Evolutionary conservation across 192 early-diverging fungal species (phyloP), one percentile per base, ranked within the genome.

Genomic region (Rhizophagus sp.): DNA sequence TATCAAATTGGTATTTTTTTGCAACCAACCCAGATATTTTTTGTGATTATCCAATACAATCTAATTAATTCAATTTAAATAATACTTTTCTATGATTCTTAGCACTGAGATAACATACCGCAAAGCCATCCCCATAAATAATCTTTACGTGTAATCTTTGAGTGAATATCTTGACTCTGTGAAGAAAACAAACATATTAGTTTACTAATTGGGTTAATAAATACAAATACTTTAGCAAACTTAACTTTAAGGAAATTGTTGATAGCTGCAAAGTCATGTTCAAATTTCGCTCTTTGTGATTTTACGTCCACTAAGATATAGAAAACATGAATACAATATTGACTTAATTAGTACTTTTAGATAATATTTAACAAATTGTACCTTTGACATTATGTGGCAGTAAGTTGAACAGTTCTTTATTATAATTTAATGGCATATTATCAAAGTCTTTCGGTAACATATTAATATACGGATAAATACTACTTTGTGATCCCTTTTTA

Each of bases 71-170:
- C 30, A 30, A 30, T 30, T 30, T 30, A 30, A 30, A 30, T 30
- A 30, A 30, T 30, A 30, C 30, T 30, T 30, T 30, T 44, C 7
- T 10, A 0, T 36, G 34, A 36, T 44, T 44, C 41, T 44, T 47
- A 47, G 7, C 10, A 19, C 41, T 25, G 44, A 22, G 12, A 7
- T 39, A 47, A 73, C 24, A 84, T 86, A 90, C 89, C 89, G 80
- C 88, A 89, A n/a, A 89, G 80, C 89, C 89, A 90, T n/a, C 87
- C 88, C 87, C 88, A 87, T 67, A 87, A 85, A 66, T 86, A 90
- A 34, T 87, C 85, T 30, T 83, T 80, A 15, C 83, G 83, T 17
- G 81, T 36, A 36, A 88, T 33, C 17, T 70, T 70, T 15, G 33
- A 19, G 12, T 67, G 27, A 67, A 33, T 3, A 33, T 34, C 33